Evolutionary conservation across 495 filamentous ascomycete species (phyloP).

Genomic region (Tirmania nivea): DNA sequence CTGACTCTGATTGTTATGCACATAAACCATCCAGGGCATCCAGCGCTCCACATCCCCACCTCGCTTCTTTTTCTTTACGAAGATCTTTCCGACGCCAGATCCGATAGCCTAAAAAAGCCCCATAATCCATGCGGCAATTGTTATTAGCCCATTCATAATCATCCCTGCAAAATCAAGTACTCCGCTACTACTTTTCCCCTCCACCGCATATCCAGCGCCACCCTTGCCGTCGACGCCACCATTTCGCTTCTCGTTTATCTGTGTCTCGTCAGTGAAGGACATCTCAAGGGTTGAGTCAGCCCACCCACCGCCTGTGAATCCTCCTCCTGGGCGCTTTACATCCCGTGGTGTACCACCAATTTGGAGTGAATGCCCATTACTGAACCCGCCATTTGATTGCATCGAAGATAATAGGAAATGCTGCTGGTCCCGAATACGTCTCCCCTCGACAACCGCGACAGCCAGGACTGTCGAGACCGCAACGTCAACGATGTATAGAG

Average conservation of each 20-base stretch:
- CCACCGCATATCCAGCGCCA: no score
- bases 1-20: no score
- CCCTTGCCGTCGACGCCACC: not conserved
- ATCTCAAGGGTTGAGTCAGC: not conserved
- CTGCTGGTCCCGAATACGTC: conserved; percentile 1
- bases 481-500: conserved; percentile 15
- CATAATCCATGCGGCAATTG: not conserved
- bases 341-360: not conserved
- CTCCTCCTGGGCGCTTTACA: not conserved
- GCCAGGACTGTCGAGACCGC: conserved; percentile 9
- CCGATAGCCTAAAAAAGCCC: not conserved
- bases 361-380: no score
- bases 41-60: not conserved
- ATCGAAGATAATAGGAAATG: no score
- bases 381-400: no score
- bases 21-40: no score
- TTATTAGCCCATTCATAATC: not conserved
- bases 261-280: not conserved
- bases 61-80: not conserved
- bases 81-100: not conserved
- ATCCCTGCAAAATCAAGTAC: not conserved
- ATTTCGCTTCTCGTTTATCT: not conserved
- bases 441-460: conserved; percentile 10
- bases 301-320: not conserved
- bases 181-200: not conserved